phyloP scores from a whole-genome alignment of 768 basidiomycete species.

The Boletus tylopilopsis region DNA sequence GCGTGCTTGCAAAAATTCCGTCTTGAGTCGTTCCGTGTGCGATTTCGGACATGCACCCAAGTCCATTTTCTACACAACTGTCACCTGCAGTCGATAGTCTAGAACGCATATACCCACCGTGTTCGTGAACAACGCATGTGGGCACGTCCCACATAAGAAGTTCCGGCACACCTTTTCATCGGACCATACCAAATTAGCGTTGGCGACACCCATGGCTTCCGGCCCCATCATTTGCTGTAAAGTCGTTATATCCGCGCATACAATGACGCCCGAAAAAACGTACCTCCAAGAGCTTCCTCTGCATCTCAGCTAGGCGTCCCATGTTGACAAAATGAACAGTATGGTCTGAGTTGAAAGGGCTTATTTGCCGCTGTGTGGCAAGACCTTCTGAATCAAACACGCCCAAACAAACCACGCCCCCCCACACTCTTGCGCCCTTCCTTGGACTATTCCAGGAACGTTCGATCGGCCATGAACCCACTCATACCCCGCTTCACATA shows the following conservation, averaged over 20 bases:
- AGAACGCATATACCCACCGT: slow-evolving; percentile 58
- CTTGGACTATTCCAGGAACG: background rate
- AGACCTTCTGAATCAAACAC: slow-evolving; percentile 24
- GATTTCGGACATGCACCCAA: slow-evolving; percentile 96
- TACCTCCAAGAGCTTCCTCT: slow-evolving; percentile 83
- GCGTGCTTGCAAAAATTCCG: slow-evolving; percentile 78
- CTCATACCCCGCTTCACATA: no score
- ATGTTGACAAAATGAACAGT: slow-evolving; percentile 42
- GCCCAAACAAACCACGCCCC: slow-evolving; percentile 20
- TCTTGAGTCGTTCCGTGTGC: slow-evolving; percentile 91
- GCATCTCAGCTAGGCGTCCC: slow-evolving; percentile 97
- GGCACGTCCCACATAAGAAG: slow-evolving; percentile 98
- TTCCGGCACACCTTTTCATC: slow-evolving; percentile 99
- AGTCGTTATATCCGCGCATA: slow-evolving; percentile 4
- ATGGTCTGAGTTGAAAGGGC: slow-evolving; percentile 13
- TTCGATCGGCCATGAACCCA: no score
- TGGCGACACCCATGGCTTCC: slow-evolving; percentile 96
- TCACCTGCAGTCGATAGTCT: background rate
- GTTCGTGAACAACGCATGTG: slow-evolving; percentile 95
- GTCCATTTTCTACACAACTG: slow-evolving; percentile 83
- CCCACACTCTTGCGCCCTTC: background rate
- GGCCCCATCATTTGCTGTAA: slow-evolving; percentile 99
- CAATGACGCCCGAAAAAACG: slow-evolving; percentile 34
- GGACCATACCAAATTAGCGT: slow-evolving; percentile 87
- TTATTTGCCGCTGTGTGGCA: slow-evolving; percentile 30